Conservation (phyloP, 176 grass and related monocot genomes). For the Triticum timopheevii region DNA sequence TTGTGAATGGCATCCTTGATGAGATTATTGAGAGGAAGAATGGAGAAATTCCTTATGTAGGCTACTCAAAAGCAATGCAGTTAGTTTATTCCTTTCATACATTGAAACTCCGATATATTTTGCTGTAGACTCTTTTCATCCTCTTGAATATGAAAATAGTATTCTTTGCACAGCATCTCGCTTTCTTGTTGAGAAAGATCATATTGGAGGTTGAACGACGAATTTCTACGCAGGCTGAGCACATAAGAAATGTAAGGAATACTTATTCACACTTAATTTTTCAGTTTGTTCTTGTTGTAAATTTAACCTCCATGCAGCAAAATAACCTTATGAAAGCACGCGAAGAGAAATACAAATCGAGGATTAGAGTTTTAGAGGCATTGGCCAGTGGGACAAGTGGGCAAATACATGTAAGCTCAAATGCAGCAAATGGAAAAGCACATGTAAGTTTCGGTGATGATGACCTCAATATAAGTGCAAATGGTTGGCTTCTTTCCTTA, state of each 20-base stretch:
- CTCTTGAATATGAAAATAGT: not conserved
- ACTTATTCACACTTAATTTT: conserved; percentile 17
- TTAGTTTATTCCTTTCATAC: conserved; percentile 58
- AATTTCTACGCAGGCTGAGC: conserved; percentile 69
- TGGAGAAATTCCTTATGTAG: conserved; percentile 81
- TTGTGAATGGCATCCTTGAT: conserved; percentile 67
- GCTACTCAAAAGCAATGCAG: conserved; percentile 65
- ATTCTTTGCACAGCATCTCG: conserved; percentile 43
- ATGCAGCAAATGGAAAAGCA: conserved; percentile 39
- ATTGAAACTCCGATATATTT: conserved; percentile 6
- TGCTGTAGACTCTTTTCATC: not conserved
- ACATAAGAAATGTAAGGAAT: conserved; percentile 71
- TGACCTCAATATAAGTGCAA: conserved; percentile 13
- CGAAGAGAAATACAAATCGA: conserved; percentile 82
- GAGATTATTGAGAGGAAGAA: conserved; percentile 71
- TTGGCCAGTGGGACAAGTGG: conserved; percentile 46
- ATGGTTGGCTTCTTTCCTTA: not conserved
- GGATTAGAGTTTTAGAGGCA: conserved; percentile 60
- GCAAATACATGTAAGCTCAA: conserved; percentile 39
- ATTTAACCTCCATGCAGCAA: conserved; percentile 53
- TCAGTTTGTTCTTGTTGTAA: conserved; percentile 21
- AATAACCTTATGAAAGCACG: conserved; percentile 75
- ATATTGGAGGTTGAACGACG: conserved; percentile 63
- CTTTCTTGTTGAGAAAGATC: conserved; percentile 66
- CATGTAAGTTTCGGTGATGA: conserved; percentile 22